Evolutionary conservation across 305 asterid genomes (phyloP), one percentile per base, ranked within the genome.

Genomic region (Solanum aculeatissimum): DNA sequence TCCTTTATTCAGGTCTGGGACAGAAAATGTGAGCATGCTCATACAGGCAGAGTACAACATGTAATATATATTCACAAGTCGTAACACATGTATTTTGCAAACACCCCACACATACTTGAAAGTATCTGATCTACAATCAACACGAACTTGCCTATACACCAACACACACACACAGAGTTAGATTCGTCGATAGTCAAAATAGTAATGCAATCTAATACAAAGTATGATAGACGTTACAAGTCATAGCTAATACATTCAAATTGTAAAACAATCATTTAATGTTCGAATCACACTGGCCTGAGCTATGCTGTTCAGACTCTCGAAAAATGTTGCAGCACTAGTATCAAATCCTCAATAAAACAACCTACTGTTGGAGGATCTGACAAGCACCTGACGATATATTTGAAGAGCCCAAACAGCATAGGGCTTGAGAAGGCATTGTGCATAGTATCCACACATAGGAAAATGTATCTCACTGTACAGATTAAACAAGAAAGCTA

Each of bases 401-500:
- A 3, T 60, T 23, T 60, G 68, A 60, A 60, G 68, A 60, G 9
- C 23, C 9, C 1, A 7, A 60, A 32, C 68, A 60, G 1, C 42
- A 25, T 21, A 58, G 66, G 66, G 32, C 32, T 6, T 58, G 29
- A 58, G 15, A 1, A 58, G 65, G 32, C 32, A 58, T 58, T 58
- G 66, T 58, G 66, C 16, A 21, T 27, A 63, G 70, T 63, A 68
- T 70, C 63, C 47, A 49, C 63, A 27, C 82, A 25, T 11, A 32
- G 66, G 45, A 78, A 13, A 53, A 78, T 53, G 45, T 66, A 60
- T 84, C 38, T 86, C 45, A 75, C 88, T 88, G 84, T 84, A 84
- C 86, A 84, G 7, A 62, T 54, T 70, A 16, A 83, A 23, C 45
- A 83, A 55, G 65, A 29, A 72, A 81, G 27, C 42, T 43, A 62